phyloP scores from a whole-genome alignment of 805 yeast genomes.

The Suhomyces emberorum region DNA sequence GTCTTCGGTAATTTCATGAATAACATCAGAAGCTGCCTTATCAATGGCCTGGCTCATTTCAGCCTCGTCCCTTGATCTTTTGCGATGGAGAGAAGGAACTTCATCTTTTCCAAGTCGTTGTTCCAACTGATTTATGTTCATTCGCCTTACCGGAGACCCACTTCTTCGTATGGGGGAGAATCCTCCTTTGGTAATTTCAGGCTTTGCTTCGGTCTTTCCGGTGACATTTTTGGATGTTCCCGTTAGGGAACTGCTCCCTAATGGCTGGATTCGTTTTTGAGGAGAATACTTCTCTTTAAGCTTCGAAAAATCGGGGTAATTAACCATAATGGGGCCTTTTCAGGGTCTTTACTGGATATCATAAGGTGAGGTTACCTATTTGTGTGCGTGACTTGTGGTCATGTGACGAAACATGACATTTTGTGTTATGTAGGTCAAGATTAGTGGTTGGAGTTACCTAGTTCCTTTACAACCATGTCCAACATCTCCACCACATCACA shows the following conservation, averaged over 20 bases:
- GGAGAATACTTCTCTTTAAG: conserved; percentile 7
- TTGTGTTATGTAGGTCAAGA: no score
- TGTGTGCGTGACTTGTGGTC: no score
- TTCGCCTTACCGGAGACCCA: conserved; percentile 9
- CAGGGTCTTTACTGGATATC: no score
- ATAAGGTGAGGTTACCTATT: no score
- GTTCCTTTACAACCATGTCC: no score
- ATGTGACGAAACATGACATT: no score
- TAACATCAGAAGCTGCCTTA: neutral
- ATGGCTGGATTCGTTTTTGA: conserved; percentile 2
- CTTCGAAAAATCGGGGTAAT: conserved; percentile 2
- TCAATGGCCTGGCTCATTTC: neutral
- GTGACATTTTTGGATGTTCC: neutral
- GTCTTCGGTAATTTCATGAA: neutral
- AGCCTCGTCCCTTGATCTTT: neutral
- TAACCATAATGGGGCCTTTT: neutral
- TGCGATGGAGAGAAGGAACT: neutral
- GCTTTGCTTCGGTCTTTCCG: neutral
- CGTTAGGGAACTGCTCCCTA: neutral
- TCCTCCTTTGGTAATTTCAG: conserved; percentile 3
- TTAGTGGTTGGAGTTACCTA: no score
- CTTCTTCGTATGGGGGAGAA: conserved; percentile 8
- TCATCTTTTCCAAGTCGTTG: neutral
- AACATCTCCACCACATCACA: neutral
- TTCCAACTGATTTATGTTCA: conserved; percentile 7